These are phyloP conservation scores for Zangia roseola DNA, from an alignment of 768 basidiomycete species.

Conservation along the genomic window DNA sequence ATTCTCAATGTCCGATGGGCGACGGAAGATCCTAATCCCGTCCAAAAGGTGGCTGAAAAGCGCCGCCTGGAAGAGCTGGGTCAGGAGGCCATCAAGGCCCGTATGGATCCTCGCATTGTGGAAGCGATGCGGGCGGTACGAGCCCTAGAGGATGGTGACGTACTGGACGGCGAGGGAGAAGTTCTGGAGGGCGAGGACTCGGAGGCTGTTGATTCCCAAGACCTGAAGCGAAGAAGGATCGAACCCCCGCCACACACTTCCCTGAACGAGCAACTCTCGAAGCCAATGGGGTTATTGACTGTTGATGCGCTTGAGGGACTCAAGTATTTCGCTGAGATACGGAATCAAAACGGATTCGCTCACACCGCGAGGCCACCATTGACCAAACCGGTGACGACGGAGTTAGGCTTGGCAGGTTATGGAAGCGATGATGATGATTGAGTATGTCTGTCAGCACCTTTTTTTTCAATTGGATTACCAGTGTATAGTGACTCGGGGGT, in stretches of 20 bases:
- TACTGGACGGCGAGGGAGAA: conserved; percentile 37
- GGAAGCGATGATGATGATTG: conserved; percentile 70
- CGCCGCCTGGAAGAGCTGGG: conserved; percentile 80
- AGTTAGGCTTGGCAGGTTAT: conserved; percentile 69
- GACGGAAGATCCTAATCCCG: conserved; percentile 97
- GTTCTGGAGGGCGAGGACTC: conserved; percentile 33
- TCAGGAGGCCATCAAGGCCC: conserved; percentile 78
- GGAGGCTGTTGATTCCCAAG: conserved; percentile 34
- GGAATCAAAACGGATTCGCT: conserved; percentile 54
- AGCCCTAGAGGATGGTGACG: conserved; percentile 80
- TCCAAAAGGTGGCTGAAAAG: conserved; percentile 83
- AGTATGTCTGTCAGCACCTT: conserved; percentile 6
- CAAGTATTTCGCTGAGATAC: conserved; percentile 88
- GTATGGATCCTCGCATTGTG: conserved; percentile 84
- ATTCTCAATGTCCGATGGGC: conserved; percentile 99
- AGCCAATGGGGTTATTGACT: conserved; percentile 63
- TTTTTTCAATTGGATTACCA: background rate
- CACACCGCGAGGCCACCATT: conserved; percentile 24
- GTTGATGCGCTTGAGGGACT: conserved; percentile 87
- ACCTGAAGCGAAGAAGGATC: conserved; percentile 36
- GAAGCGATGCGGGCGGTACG: conserved; percentile 85
- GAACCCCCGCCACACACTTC: conserved; percentile 29
- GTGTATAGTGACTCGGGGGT: conserved; percentile 1
- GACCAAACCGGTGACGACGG: conserved; percentile 35
- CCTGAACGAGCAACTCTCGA: conserved; percentile 32